Evolutionary conservation across 768 basidiomycete genomes (phyloP), one percentile per base, ranked within the genome.

Genomic region (Leccinum fibrillosum): DNA sequence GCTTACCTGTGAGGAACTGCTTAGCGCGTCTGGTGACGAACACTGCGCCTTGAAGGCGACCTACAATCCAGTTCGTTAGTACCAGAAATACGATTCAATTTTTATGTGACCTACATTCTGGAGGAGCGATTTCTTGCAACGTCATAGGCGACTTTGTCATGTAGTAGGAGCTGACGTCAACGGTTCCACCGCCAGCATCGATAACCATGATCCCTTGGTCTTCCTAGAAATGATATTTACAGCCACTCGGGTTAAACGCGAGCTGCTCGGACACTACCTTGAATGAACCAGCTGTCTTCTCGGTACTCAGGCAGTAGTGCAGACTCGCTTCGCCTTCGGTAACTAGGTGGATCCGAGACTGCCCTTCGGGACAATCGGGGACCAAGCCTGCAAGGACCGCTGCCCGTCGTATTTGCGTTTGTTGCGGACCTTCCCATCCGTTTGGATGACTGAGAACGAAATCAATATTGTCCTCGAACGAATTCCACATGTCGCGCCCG

Each of bases 131-230:
- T 66, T 85, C 84, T 54, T 81, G 77, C 30, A 82, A 77, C 1
- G 67, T 62, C 4, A 63, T 58, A 1, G 71, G 56, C 2, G 63
- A 68, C n/a, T 62, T 63, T n/a, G 66, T 64, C 63, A 77, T 75
- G 30, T 74, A 75, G 56, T 86, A 86, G 12, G 80, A 74, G 57
- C 82, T 85, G 42, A 86, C 72, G 59, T 87, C 85, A 26, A 86
- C 74, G 0, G 84, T 87, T 19, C 83, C 85, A 45, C 83, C 83
- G 7, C 85, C 85, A 3, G 84, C 82, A 57, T 86, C 83, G n/a
- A 86, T 78, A 34, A 86, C 73, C 57, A 82, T 70, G 3, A 84
- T 71, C 1, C 80, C 81, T 48, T 80, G 66, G 12, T 78, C 78
- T 13, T 67, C 71, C 80, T 83, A 59, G 44, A 28, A 23, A 28